These are phyloP conservation scores for Saccharomycopsis amapae DNA, from an alignment of 805 yeast species.

Conservation along the genomic window DNA sequence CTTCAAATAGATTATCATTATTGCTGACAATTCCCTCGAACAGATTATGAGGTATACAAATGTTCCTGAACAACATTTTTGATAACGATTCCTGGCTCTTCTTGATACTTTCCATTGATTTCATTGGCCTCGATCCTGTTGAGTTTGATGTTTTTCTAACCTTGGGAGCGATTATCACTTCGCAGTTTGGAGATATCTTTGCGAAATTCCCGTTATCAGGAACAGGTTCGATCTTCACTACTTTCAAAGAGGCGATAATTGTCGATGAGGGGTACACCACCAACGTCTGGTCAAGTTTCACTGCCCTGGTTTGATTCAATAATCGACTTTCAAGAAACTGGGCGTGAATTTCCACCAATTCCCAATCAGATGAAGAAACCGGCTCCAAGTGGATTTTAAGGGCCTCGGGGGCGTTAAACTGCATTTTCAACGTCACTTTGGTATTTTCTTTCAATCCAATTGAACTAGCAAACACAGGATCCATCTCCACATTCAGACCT, in stretches of 20 bases:
- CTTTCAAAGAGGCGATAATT: slow-evolving; percentile 48
- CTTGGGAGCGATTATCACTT: slow-evolving; percentile 73
- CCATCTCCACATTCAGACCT: slow-evolving; percentile 45
- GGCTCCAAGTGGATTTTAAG: slow-evolving; percentile 73
- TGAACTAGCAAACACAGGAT: slow-evolving; percentile 54
- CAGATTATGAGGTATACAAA: slow-evolving; percentile 46
- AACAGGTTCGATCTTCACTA: slow-evolving; percentile 40
- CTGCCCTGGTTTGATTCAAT: slow-evolving; percentile 74
- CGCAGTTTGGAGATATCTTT: slow-evolving; percentile 54
- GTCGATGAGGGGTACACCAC: slow-evolving; percentile 66
- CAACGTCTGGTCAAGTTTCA: slow-evolving; percentile 48
- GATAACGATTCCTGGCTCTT: slow-evolving; percentile 25
- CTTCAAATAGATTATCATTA: slow-evolving; percentile 15
- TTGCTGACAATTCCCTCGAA: slow-evolving; percentile 23
- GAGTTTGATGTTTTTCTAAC: slow-evolving; percentile 25
- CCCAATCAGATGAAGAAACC: slow-evolving; percentile 77
- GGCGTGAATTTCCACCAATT: slow-evolving; percentile 77
- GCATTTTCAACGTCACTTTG: slow-evolving; percentile 37
- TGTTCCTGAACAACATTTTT: slow-evolving; percentile 43
- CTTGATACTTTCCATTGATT: slow-evolving; percentile 15
- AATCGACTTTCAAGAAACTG: slow-evolving; percentile 65
- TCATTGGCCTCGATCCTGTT: no score
- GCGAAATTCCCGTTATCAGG: slow-evolving; percentile 34
- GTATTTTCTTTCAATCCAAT: slow-evolving; percentile 40
- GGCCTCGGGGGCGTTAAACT: slow-evolving; percentile 45